These are phyloP conservation scores for Tetradesmus lagerheimii DNA, from an alignment of 139 green algal genomes.

Conservation along the genomic window DNA sequence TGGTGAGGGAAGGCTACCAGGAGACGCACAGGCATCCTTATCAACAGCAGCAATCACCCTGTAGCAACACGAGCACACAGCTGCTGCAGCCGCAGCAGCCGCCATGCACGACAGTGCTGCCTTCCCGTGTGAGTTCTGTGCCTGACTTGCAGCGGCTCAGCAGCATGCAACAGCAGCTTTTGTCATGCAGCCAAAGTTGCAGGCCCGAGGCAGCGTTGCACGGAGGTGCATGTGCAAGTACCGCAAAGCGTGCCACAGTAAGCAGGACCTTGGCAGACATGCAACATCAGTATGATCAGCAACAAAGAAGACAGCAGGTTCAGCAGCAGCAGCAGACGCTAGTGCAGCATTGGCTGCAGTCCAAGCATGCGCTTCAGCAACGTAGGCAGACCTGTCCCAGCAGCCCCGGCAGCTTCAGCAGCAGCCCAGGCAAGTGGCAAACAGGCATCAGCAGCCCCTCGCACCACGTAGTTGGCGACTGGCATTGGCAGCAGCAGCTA, in stretches of 20 bases:
- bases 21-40: background rate
- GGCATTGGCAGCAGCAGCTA: background rate
- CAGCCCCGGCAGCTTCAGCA: background rate
- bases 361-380: background rate
- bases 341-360: background rate
- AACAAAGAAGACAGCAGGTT: background rate
- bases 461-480: no score
- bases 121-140: background rate
- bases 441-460: background rate
- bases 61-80: background rate
- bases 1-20: no score
- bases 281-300: background rate
- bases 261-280: conserved; percentile 2
- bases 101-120: background rate
- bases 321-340: background rate
- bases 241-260: background rate
- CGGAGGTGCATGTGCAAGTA: no score
- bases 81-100: background rate
- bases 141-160: background rate
- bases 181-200: background rate
- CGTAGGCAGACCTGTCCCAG: background rate
- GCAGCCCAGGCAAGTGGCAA: background rate
- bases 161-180: background rate
- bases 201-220: no score
- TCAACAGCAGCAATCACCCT: background rate